Percentiles rank a stretch among this genome's conserved stretches.
These are phyloP conservation scores for Aquilaria agallochum DNA, from an alignment of 441 rosid species.

Conservation along the genomic window DNA sequence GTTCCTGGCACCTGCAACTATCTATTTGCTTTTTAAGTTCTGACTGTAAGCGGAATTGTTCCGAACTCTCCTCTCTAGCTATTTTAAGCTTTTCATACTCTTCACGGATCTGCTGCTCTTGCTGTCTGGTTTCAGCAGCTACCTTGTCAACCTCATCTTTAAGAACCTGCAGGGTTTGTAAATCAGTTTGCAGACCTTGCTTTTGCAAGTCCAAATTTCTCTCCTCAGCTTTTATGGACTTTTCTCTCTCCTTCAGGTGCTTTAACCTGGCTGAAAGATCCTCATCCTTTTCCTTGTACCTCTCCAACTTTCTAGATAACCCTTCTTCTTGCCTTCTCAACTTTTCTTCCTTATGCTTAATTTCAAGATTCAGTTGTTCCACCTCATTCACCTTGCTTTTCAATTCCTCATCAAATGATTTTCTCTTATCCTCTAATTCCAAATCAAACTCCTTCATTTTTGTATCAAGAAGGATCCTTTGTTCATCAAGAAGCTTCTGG, in stretches of 20 bases:
- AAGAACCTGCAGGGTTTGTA: constrained; percentile 42
- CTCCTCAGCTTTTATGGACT: constrained; percentile 52
- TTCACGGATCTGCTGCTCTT: constrained; percentile 55
- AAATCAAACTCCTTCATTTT: constrained; percentile 53
- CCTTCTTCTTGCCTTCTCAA: constrained; percentile 54
- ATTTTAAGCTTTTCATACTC: constrained; percentile 50
- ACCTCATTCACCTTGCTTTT: constrained; percentile 40
- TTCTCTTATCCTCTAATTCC: constrained; percentile 54
- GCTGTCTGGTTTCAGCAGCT: constrained; percentile 51
- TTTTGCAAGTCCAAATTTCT: constrained; percentile 55
- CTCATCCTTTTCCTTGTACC: constrained; percentile 65
- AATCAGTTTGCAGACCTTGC: constrained; percentile 43
- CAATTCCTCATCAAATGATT: constrained; percentile 53
- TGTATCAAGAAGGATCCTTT: constrained; percentile 42
- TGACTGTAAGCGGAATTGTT: constrained; percentile 54
- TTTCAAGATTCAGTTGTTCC: constrained; percentile 45
- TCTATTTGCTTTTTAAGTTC: constrained; percentile 65
- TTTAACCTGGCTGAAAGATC: constrained; percentile 55
- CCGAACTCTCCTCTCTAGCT: constrained; percentile 61
- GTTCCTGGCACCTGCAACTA: constrained; percentile 47
- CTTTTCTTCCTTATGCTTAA: constrained; percentile 54
- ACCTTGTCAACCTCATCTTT: constrained; percentile 65
- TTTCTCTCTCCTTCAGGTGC: constrained; percentile 55
- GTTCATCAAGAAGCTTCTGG: constrained; percentile 64
- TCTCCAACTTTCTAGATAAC: constrained; percentile 50